Evolutionary conservation across 108 stramenopile genomes (phyloP).

Genomic region (Parietichytrium sp.): DNA sequence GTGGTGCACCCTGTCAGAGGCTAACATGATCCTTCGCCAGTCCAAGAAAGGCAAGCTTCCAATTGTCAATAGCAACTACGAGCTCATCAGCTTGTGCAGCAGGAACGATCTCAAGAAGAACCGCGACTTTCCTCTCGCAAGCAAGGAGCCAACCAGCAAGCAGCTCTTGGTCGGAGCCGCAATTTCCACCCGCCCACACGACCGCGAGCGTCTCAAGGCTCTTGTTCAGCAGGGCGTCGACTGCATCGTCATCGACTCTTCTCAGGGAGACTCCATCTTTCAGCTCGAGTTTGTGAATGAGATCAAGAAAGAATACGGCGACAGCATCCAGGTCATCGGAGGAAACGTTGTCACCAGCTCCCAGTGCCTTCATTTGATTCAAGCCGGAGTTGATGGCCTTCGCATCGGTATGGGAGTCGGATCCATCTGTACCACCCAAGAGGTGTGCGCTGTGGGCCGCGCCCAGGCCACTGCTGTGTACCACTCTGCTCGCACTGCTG

Average conservation of each 20-base stretch:
- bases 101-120: constrained; percentile 97
- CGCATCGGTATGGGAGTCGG: constrained; percentile 99
- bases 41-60: constrained; percentile 97
- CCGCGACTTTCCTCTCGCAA: constrained; percentile 91
- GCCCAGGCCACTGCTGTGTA: constrained; percentile 98
- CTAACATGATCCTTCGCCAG: constrained; percentile 88
- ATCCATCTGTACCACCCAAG: constrained; percentile 99
- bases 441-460: constrained; percentile 97
- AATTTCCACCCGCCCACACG: constrained; percentile 96
- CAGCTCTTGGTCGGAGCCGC: constrained; percentile 94
- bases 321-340: constrained; percentile 86
- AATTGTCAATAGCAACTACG: constrained; percentile 89
- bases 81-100: constrained; percentile 94
- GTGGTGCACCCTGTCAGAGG: constrained; percentile 82
- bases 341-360: constrained; percentile 97
- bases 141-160: constrained; percentile 85
- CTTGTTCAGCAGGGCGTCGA: constrained; percentile 96
- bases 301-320: constrained; percentile 80
- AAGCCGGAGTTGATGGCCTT: constrained; percentile 98
- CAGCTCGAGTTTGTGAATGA: constrained; percentile 92
- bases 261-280: constrained; percentile 96
- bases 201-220: constrained; percentile 78
- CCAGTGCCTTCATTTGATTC: constrained; percentile 93
- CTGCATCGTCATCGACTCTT: constrained; percentile 97
- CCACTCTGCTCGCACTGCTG: constrained; percentile 91